Evolutionary conservation across 2,329 filamentous ascomycete species (phyloP), one percentile per base, ranked within the genome.

Genomic region (Diplocarpon rosae): DNA sequence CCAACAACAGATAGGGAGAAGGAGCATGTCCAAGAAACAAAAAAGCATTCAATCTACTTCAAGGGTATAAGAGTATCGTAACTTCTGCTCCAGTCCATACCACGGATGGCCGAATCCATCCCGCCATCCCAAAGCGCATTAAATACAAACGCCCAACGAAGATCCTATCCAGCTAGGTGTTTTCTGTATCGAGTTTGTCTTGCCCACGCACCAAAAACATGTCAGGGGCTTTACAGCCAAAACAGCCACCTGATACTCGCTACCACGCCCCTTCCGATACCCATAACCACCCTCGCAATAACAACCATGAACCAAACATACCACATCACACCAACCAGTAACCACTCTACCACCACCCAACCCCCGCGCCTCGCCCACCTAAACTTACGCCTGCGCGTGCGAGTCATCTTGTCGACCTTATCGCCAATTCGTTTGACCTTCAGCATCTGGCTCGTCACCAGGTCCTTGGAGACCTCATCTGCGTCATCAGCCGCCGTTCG

Each of bases 301-400:
- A 88, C 84, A 17, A 95, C 89, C 29, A 94, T 69, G 47, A 93
- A 77, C 88, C 90, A 96, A 13, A 93, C 80, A 64, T 83, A 87
- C 88, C 92, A 95, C 80, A 96, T 86, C 55, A 93, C 76, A 3
- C 84, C 85, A 32, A 96, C 78, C 14, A 96, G 72, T 39, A 78
- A 68, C 87, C 88, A 95, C 68, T 96, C 90, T 13, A 95, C 76
- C 15, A 82, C 65, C 43, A 88, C 78, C 75, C 88, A 96, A 12
- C 86, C 81, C 0, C 79, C 77, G 12, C 85, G 71, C 32, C 86
- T 71, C 17, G 88, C 64, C 78, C 86, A 88, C 43, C 85, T 72
- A 58, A 92, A 78, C 46, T 77, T 66, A 27, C 78, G 65, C 12
- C 78, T 71, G 42, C 87, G 72, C 47, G 83, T 72, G 47, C 85